phyloP scores from a whole-genome alignment of 768 basidiomycete genomes.

The Chalciporus chontae region DNA sequence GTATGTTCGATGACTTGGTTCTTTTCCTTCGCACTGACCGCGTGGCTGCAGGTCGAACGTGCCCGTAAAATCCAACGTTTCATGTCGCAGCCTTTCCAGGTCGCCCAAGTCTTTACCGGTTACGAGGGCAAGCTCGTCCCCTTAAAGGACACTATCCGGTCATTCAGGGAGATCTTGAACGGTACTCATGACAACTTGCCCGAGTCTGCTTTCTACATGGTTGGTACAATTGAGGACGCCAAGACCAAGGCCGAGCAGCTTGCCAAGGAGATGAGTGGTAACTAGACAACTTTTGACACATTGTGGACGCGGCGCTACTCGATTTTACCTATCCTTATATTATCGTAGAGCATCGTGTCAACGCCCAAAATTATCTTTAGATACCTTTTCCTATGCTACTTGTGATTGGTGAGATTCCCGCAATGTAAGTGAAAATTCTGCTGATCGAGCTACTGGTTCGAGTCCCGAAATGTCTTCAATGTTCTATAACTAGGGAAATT shows the following conservation, averaged over 20 bases:
- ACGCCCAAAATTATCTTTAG: constrained; percentile 2
- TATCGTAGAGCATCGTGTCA: constrained; percentile 13
- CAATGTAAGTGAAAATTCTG: no score
- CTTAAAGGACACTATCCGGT: constrained; percentile 92
- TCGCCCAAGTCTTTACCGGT: constrained; percentile 99
- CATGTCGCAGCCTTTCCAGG: constrained; percentile 99
- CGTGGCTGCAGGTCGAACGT: constrained; percentile 75
- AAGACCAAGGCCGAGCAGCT: constrained; percentile 97
- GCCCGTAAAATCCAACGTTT: constrained; percentile 98
- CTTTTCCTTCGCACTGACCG: no score
- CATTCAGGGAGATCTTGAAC: constrained; percentile 96
- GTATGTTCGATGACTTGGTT: not conserved
- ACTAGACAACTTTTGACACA: constrained; percentile 24
- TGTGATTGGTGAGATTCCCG: fast-evolving
- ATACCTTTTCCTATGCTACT: constrained; percentile 4
- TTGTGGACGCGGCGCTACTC: constrained; percentile 12
- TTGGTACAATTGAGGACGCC: constrained; percentile 95
- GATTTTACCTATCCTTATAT: not conserved
- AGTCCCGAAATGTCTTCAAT: no score
- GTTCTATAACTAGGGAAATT: not conserved
- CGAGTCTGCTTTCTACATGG: constrained; percentile 98
- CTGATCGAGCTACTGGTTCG: no score
- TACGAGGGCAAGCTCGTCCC: constrained; percentile 97
- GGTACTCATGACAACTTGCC: constrained; percentile 87
- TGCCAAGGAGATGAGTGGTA: constrained; percentile 83